These are phyloP conservation scores for Microdochium nivale DNA, from an alignment of 2,329 filamentous ascomycete genomes.

Conservation along the genomic window DNA sequence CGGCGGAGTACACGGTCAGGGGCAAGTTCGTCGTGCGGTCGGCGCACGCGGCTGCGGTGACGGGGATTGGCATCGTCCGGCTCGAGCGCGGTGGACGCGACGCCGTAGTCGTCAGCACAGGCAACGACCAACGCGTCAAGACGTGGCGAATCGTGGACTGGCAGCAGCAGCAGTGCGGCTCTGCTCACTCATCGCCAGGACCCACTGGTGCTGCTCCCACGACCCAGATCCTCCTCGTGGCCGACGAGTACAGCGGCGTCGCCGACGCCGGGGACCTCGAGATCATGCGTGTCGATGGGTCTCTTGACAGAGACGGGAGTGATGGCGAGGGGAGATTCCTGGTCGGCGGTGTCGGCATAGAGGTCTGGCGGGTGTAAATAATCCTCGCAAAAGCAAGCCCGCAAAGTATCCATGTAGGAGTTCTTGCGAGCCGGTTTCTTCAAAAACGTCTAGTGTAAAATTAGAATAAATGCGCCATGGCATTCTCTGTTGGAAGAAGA, in stretches of 20 bases:
- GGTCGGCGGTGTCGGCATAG: conserved; percentile 37
- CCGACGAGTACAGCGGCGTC: conserved; percentile 47
- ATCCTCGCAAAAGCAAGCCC: too few species aligned
- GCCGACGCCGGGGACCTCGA: conserved; percentile 49
- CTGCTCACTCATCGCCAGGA: conserved; percentile 2
- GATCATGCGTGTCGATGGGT: conserved; percentile 21
- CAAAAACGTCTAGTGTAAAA: too few species aligned
- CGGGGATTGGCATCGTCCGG: conserved; percentile 37
- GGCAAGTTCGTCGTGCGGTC: conserved; percentile 32
- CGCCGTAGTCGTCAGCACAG: conserved; percentile 32
- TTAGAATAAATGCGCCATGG: too few species aligned
- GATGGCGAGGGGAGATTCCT: conserved; percentile 18
- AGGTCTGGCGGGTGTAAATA: conserved; percentile 26
- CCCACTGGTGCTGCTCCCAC: not conserved
- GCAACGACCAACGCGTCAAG: conserved; percentile 56
- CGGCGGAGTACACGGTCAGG: conserved; percentile 6
- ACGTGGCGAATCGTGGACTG: conserved; percentile 32
- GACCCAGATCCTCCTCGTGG: conserved; percentile 29
- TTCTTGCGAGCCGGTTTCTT: too few species aligned
- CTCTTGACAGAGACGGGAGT: not conserved
- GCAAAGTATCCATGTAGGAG: too few species aligned
- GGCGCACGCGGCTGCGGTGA: conserved; percentile 67
- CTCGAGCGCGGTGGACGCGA: conserved; percentile 8
- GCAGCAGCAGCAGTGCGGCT: conserved; percentile 7
- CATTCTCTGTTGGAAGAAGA: too few species aligned